Evolutionary conservation across 2,329 filamentous ascomycete species (phyloP).

Genomic region (Penicillium sclerotigenum): DNA sequence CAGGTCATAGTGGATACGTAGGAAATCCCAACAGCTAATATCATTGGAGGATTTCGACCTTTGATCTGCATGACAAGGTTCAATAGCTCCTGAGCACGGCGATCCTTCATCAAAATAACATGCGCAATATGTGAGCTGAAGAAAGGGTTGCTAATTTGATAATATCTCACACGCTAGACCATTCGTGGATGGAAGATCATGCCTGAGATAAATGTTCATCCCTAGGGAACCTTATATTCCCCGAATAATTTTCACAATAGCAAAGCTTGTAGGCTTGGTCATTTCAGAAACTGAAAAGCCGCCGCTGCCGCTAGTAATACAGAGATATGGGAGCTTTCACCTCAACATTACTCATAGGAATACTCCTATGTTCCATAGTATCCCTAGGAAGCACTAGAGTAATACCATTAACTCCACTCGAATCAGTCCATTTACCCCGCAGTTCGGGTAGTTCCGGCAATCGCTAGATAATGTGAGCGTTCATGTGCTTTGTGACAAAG

Average conservation of each 20-base stretch:
- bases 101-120: neutral
- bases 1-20: constrained; percentile 10
- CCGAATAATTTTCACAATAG: no score
- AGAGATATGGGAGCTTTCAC: neutral
- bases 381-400: neutral
- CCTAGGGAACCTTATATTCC: neutral
- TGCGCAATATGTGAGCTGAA: neutral
- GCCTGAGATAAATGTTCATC: neutral
- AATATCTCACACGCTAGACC: no score
- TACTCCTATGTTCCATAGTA: neutral
- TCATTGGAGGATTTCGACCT: constrained; percentile 9
- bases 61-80: constrained; percentile 14
- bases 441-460: neutral
- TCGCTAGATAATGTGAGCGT: neutral
- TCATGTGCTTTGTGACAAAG: neutral
- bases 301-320: neutral
- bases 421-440: neutral
- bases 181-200: neutral
- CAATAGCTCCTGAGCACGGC: neutral
- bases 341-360: no score
- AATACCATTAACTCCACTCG: neutral
- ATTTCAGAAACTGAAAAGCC: neutral
- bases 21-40: neutral
- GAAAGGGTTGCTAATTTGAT: neutral
- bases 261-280: neutral